Evolutionary conservation across 2,329 filamentous ascomycete species (phyloP), one percentile per base, ranked within the genome.

Genomic region (Alternaria brassicae): DNA sequence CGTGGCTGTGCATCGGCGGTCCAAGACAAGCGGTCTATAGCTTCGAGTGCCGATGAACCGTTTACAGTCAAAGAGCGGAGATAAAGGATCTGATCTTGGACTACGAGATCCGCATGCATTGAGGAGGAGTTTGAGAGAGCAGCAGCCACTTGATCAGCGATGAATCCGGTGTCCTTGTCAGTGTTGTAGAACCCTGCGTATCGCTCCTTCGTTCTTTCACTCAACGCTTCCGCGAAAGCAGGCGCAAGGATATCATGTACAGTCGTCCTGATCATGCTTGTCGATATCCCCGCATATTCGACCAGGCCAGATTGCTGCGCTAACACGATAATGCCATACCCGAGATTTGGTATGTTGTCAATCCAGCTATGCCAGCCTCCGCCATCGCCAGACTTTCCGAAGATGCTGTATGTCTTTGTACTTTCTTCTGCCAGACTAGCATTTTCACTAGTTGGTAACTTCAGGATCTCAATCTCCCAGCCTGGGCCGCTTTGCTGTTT

Each of bases 291-390:
- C 15, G 40, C 15, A 30, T 70, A 75, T 5, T 61, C 53, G 1
- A 54, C 34, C 3, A 68, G 9, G 10, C 63, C 62, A 13, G 70
- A 60, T 2, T 60, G 48, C 28, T 73, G 70, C 8, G 61, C 55
- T 1, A 76, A 45, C 6, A 74, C 54, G 8, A 73, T 63, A 21
- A 73, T 53, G 1, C 73, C 73, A 40, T 75, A 76, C 6, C 73
- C 73, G 1, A 75, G 59, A 44, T 70, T 71, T 12, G 73, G 71
- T 21, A 75, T 65, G 2, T 66, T 59, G 28, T 76, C 73, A 8
- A 76, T 68, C 71, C 72, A 75, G 2, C 66, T 63, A 49, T 70
- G 70, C 67, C 65, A 76, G n/a, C 72, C 72, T 23, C 72, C 72
- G 12, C 68, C 73, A 39, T 73, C 67, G 2, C 73, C 73, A n/a